Percentiles rank a stretch among this genome's conserved stretches.
phyloP scores from a whole-genome alignment of 495 filamentous ascomycete species.

The Evernia prunastri region DNA sequence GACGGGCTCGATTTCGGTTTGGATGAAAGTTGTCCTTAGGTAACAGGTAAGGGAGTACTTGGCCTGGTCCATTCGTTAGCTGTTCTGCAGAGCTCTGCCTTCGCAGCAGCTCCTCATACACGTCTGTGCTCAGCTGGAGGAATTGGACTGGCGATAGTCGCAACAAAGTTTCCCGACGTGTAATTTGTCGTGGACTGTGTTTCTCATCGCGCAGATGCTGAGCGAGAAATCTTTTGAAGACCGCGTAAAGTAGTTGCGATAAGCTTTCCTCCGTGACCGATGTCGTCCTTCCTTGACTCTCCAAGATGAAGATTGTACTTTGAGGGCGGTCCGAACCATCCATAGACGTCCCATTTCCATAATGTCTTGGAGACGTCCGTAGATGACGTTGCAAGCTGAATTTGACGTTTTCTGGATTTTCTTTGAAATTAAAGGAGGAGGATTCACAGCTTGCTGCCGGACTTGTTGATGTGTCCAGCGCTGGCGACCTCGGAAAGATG shows the following conservation, averaged over 20 bases:
- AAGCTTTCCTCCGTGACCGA: constrained; percentile 60
- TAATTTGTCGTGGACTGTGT: constrained; percentile 66
- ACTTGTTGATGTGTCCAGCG: too few relatives aligned
- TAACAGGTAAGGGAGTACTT: constrained; percentile 62
- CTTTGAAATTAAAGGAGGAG: too few relatives aligned
- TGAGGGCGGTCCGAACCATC: too few relatives aligned
- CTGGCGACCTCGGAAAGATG: too few relatives aligned
- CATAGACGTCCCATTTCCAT: too few relatives aligned
- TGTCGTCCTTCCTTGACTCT: constrained; percentile 54
- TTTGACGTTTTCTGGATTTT: too few relatives aligned
- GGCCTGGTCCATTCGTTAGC: constrained; percentile 32
- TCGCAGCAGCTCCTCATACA: constrained; percentile 90
- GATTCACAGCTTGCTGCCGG: too few relatives aligned
- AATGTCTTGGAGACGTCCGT: too few relatives aligned
- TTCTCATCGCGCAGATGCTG: constrained; percentile 67
- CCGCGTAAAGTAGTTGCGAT: constrained; percentile 73
- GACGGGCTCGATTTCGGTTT: constrained; percentile 91
- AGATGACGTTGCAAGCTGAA: too few relatives aligned
- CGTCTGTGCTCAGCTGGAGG: constrained; percentile 93
- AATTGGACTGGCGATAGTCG: constrained; percentile 87
- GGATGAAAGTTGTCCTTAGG: constrained; percentile 87
- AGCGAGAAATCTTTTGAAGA: constrained; percentile 70
- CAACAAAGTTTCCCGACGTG: constrained; percentile 86
- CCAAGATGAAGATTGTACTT: constrained; percentile 54
- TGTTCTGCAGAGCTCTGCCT: constrained; percentile 59